Conservation (phyloP, 2,329 filamentous ascomycete genomes). For the Neofusicoccum laricinum region DNA sequence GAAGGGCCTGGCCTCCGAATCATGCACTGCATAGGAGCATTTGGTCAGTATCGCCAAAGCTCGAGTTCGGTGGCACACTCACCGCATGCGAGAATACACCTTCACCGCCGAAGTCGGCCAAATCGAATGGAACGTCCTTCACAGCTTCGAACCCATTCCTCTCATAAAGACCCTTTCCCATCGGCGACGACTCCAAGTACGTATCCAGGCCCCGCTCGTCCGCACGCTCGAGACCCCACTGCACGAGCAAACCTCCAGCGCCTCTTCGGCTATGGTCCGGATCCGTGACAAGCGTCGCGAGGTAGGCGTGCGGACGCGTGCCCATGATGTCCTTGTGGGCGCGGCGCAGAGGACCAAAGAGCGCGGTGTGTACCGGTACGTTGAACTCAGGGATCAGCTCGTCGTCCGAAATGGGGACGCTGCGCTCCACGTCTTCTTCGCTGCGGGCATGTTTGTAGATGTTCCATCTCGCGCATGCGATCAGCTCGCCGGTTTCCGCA, state of each 20-base stretch:
- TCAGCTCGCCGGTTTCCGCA: slow-evolving; percentile 1
- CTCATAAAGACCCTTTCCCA: slow-evolving; percentile 34
- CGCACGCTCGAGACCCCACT: slow-evolving; percentile 31
- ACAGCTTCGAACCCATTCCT: slow-evolving; percentile 30
- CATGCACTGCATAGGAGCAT: neutral
- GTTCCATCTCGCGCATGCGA: slow-evolving; percentile 15
- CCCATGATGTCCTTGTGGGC: neutral
- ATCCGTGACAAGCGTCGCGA: slow-evolving; percentile 33
- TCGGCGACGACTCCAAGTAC: slow-evolving; percentile 33
- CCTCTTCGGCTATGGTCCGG: slow-evolving; percentile 30
- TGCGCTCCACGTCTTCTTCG: neutral
- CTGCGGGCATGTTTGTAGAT: neutral
- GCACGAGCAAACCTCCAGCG: slow-evolving; percentile 31
- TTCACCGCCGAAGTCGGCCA: slow-evolving; percentile 28
- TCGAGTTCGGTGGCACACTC: slow-evolving; percentile 18
- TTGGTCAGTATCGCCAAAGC: neutral
- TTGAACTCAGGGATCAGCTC: slow-evolving; percentile 6
- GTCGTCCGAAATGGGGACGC: neutral
- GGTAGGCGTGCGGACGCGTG: neutral
- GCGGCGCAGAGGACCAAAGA: neutral
- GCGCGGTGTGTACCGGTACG: neutral
- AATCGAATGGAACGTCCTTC: slow-evolving; percentile 28
- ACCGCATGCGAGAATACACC: slow-evolving; percentile 30
- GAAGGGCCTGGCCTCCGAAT: neutral
- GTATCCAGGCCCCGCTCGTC: slow-evolving; percentile 30